Percentiles rank a stretch among this genome's conserved stretches.
These are phyloP conservation scores for Russula virescens DNA, from an alignment of 768 basidiomycete genomes.

Conservation along the genomic window DNA sequence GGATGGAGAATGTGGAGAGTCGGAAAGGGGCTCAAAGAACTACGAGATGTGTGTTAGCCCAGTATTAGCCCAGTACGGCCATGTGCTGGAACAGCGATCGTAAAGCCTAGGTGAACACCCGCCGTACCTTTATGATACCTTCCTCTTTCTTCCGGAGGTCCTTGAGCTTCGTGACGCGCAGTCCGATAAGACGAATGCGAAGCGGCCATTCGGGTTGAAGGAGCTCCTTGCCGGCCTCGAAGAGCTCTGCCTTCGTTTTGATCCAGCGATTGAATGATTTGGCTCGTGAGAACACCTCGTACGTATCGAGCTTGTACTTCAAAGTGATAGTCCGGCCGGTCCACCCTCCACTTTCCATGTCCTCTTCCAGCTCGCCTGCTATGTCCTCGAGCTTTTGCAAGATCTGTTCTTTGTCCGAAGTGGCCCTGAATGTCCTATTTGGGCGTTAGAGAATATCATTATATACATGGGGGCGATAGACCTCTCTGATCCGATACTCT, in stretches of 20 bases:
- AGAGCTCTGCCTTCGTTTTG: conserved; percentile 67
- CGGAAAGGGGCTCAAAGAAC: conserved; percentile 50
- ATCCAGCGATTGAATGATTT: conserved; percentile 75
- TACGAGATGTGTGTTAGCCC: conserved; percentile 27
- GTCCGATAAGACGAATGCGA: conserved; percentile 76
- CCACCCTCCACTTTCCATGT: conserved; percentile 77
- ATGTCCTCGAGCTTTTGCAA: conserved; percentile 75
- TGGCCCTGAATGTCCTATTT: conserved; percentile 67
- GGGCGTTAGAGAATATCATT: not conserved
- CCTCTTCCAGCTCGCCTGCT: conserved; percentile 72
- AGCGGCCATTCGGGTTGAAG: conserved; percentile 76
- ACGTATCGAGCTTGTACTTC: conserved; percentile 90
- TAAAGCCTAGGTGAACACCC: not conserved
- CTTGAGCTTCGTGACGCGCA: conserved; percentile 83
- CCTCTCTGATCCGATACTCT: conserved; percentile 92
- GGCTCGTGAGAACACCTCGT: conserved; percentile 81
- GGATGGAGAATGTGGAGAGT: conserved; percentile 30
- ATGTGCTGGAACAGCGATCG: not conserved
- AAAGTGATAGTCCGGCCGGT: conserved; percentile 84
- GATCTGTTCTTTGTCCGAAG: conserved; percentile 60
- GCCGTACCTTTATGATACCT: conserved; percentile 62
- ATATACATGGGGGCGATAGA: conserved; percentile 26
- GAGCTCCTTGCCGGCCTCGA: conserved; percentile 76
- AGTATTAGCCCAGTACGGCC: not conserved
- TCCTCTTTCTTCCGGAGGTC: conserved; percentile 55